phyloP scores from a whole-genome alignment of 164 flowering plant species.

The Kingdonia uniflora region DNA sequence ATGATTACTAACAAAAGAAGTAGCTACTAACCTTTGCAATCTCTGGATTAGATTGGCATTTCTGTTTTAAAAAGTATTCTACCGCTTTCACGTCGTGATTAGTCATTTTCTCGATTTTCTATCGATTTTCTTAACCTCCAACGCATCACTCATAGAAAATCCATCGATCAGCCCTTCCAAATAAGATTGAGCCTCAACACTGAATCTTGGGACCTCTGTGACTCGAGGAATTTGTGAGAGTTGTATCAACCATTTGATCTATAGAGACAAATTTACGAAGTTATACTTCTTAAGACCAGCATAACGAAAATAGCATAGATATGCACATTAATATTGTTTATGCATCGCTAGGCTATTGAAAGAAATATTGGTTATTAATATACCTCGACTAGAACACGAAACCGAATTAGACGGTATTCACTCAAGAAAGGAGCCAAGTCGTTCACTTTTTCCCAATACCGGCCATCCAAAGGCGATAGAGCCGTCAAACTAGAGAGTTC shows the following conservation, averaged over 20 bases:
- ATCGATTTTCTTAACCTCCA: too few species aligned
- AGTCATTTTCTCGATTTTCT: conserved; percentile 75
- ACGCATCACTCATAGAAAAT: conserved; percentile 59
- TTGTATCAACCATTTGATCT: conserved; percentile 86
- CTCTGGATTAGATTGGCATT: conserved; percentile 75
- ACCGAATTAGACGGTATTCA: conserved; percentile 74
- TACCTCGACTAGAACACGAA: conserved; percentile 87
- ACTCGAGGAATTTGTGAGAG: conserved; percentile 84
- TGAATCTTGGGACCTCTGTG: conserved; percentile 72
- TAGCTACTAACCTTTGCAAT: conserved; percentile 53
- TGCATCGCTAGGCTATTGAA: background rate
- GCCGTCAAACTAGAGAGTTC: too few species aligned
- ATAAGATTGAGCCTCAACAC: conserved; percentile 48
- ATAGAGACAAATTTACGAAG: too few species aligned
- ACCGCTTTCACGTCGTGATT: conserved; percentile 99
- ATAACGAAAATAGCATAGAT: background rate
- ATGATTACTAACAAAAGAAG: background rate
- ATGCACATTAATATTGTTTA: background rate
- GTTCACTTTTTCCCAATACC: conserved; percentile 80
- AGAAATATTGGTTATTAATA: background rate
- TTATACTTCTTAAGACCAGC: conserved; percentile 7
- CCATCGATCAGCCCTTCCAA: conserved; percentile 47
- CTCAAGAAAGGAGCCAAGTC: too few species aligned
- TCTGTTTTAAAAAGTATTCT: conserved; percentile 80
- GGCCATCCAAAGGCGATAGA: conserved; percentile 84